A percentile compares a stretch with the other conserved stretches of the same genome.
These are phyloP conservation scores for Trichocomaceae sp. DNA, from an alignment of 2,329 filamentous ascomycete genomes.

Conservation along the genomic window DNA sequence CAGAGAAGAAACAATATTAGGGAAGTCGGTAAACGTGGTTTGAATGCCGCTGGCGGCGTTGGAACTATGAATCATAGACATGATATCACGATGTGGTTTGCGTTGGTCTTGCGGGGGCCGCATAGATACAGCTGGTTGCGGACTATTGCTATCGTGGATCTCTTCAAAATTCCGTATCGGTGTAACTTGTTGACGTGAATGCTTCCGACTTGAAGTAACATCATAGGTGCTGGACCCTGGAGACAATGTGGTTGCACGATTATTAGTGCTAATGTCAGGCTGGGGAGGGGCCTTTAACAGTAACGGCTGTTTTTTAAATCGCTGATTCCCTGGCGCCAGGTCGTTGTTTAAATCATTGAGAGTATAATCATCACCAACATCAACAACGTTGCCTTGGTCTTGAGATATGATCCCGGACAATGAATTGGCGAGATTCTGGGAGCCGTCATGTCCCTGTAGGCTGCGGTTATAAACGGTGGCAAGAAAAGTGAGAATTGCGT, in stretches of 20 bases:
- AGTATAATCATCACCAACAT: constrained; percentile 50
- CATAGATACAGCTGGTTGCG: constrained; percentile 19
- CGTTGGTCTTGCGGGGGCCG: constrained; percentile 19
- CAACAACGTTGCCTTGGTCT: constrained; percentile 55
- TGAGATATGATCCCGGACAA: constrained; percentile 68
- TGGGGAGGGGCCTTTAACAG: constrained; percentile 43
- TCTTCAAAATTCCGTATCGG: constrained; percentile 38
- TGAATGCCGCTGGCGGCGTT: constrained; percentile 38
- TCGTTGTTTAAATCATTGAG: constrained; percentile 31
- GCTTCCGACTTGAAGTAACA: constrained; percentile 17
- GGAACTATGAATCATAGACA: constrained; percentile 44
- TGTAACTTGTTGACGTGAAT: constrained; percentile 26
- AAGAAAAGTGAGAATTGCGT: constrained; percentile 94
- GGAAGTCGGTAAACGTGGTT: constrained; percentile 37
- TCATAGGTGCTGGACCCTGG: constrained; percentile 26
- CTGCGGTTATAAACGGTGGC: constrained; percentile 95
- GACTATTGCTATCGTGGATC: constrained; percentile 37
- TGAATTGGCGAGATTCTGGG: constrained; percentile 75
- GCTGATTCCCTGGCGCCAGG: constrained; percentile 29
- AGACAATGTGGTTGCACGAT: constrained; percentile 12
- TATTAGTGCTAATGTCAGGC: constrained; percentile 13
- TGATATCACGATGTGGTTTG: constrained; percentile 39
- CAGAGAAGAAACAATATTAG: constrained; percentile 40
- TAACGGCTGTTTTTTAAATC: constrained; percentile 42
- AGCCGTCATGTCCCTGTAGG: constrained; percentile 71